Percentiles rank a stretch among this genome's conserved stretches.
phyloP scores from a whole-genome alignment of 2,329 filamentous ascomycete genomes.

The Aureobasidium melanogenum region DNA sequence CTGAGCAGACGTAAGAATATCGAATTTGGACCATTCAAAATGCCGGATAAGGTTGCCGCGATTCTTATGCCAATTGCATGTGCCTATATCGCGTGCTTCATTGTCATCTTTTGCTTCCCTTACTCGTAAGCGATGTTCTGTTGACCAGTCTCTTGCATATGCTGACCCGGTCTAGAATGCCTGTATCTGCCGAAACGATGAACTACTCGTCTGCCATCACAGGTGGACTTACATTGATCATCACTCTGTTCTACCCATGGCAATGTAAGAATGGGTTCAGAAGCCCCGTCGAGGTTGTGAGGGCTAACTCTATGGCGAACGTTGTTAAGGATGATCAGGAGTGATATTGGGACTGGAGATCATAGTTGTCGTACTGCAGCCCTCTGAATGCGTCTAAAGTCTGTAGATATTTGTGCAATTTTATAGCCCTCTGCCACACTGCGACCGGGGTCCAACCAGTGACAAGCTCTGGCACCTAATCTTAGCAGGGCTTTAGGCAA shows the following conservation, averaged over 20 bases:
- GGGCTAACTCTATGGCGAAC: background rate
- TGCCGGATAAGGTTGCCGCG: constrained; percentile 42
- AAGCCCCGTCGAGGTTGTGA: constrained; percentile 22
- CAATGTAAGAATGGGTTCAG: constrained; percentile 26
- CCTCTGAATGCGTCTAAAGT: background rate
- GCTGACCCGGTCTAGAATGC: constrained; percentile 12
- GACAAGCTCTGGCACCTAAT: too few relatives aligned
- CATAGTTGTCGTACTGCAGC: background rate
- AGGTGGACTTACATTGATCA: constrained; percentile 30
- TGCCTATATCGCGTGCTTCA: constrained; percentile 51
- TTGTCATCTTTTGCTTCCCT: constrained; percentile 55
- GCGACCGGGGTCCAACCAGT: too few relatives aligned
- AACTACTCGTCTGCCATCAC: constrained; percentile 35
- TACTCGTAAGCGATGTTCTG: constrained; percentile 22
- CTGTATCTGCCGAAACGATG: constrained; percentile 30
- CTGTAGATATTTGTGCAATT: background rate
- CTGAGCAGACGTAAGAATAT: constrained; percentile 33
- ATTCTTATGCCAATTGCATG: constrained; percentile 44
- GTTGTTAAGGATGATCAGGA: constrained; percentile 6
- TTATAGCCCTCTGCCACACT: background rate
- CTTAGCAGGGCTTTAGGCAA: background rate
- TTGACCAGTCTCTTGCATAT: background rate
- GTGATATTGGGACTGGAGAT: background rate
- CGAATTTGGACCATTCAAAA: constrained; percentile 49
- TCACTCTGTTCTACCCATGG: constrained; percentile 24